Percentiles rank a stretch among this genome's conserved stretches.
These are phyloP conservation scores for Aspergillus brasiliensis DNA, from an alignment of 2,329 filamentous ascomycete species.

Conservation along the genomic window DNA sequence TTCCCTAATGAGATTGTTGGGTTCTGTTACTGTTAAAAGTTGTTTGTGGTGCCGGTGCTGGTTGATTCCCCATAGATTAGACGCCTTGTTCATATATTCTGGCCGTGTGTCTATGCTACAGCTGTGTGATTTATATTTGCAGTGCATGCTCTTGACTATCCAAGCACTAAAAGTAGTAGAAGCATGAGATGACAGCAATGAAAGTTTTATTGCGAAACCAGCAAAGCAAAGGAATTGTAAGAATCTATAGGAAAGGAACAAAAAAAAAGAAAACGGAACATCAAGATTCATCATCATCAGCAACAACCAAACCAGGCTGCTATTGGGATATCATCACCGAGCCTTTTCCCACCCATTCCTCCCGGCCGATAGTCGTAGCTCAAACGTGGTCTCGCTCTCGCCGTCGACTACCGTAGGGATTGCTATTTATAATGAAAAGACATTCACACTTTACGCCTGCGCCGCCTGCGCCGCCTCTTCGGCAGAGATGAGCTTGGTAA, in stretches of 20 bases:
- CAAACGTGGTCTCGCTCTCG: neutral
- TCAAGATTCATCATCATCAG: constrained; percentile 36
- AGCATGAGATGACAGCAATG: neutral
- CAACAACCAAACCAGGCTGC: constrained; percentile 26
- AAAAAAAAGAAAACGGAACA: constrained; percentile 13
- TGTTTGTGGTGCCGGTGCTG: neutral
- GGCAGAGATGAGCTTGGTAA: constrained; percentile 75
- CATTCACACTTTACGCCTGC: constrained; percentile 16
- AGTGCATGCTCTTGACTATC: neutral
- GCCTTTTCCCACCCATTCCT: constrained; percentile 24
- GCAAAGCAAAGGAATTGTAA: constrained; percentile 19
- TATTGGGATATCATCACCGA: constrained; percentile 25
- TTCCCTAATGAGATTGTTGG: constrained; percentile 3
- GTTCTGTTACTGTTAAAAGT: neutral
- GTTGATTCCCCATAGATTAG: constrained; percentile 15
- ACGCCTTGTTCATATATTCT: constrained; percentile 12
- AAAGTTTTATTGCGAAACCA: constrained; percentile 24
- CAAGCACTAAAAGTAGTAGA: neutral
- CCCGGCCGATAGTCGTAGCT: constrained; percentile 13
- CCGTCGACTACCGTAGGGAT: neutral
- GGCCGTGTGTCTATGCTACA: constrained; percentile 3
- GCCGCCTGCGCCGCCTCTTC: constrained; percentile 19
- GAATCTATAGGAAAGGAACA: constrained; percentile 22
- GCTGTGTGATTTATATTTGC: neutral
- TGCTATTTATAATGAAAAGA: constrained; percentile 5